Evolutionary conservation across 2,329 filamentous ascomycete genomes (phyloP).

Genomic region (Alternaria sp.): DNA sequence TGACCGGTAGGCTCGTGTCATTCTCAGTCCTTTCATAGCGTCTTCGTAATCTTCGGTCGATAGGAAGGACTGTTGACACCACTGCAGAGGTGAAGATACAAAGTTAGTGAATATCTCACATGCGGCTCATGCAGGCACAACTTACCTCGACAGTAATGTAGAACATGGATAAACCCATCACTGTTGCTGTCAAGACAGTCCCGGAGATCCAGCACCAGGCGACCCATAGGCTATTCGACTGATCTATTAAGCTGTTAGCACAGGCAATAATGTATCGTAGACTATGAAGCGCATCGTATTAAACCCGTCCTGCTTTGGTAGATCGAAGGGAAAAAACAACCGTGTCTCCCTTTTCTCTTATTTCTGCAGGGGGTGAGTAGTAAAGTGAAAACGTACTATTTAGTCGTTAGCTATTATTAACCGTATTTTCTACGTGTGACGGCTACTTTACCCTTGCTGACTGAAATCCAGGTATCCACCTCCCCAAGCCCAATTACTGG

Average conservation of each 20-base stretch:
- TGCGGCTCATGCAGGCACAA: not conserved
- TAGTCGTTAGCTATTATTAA: no score
- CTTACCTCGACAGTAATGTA: slow-evolving; percentile 47
- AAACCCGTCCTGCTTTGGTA: no score
- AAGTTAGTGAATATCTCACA: not conserved
- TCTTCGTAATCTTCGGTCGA: slow-evolving; percentile 45
- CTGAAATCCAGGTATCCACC: slow-evolving; percentile 57
- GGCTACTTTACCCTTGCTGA: slow-evolving; percentile 16
- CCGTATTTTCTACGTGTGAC: no score
- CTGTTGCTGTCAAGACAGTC: slow-evolving; percentile 37
- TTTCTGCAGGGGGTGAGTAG: no score
- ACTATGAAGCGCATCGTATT: no score
- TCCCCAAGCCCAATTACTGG: slow-evolving; percentile 47
- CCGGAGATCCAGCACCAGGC: slow-evolving; percentile 45
- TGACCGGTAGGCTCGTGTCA: slow-evolving; percentile 36
- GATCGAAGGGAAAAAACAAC: no score
- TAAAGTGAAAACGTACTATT: no score
- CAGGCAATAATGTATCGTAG: no score
- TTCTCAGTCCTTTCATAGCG: slow-evolving; percentile 36
- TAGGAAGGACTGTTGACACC: slow-evolving; percentile 51
- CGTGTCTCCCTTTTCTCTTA: no score
- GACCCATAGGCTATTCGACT: slow-evolving; percentile 42
- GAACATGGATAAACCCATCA: slow-evolving; percentile 46
- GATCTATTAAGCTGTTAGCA: slow-evolving; percentile 17
- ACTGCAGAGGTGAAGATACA: slow-evolving; percentile 14